Base-by-base conservation (phyloP, 768 basidiomycete genomes). In the Naganishia kalamii region DNA sequence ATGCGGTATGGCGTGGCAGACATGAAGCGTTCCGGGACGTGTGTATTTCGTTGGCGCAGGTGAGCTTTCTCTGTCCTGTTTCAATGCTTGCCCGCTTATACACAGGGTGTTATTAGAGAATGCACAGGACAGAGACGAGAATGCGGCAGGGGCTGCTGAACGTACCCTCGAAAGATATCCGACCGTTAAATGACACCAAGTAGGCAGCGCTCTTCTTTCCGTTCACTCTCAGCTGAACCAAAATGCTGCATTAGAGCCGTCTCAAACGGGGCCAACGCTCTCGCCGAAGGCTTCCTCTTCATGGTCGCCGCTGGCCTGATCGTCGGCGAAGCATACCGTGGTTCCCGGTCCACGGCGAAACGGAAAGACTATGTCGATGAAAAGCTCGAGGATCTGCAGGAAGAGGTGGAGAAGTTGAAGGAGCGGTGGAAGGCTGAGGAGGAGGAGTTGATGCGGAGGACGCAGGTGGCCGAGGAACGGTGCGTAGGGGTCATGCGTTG, bases 21-120 rank as follows among this genome's bases (percentile, higher is more conserved):
- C 77, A 78, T 62, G 75, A 76, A 37, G 67, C 70, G 13, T 78
- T 78, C 60, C 65, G 71, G 48, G 72, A 72, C 47, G 62, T 78
- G 37, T 78, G 77, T 51, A 78, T 78, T 23, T 71, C 72, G 19
- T 60, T 76, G n/a, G 77, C 77, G 4, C 76, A 77, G 71, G 75
- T 74, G 44, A 67, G 70, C 60, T n/a, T 35, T n/a, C 13, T 21
- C 19, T 54, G 17, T 43, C 48, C 19, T 30, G 19, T 0, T n/a
- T 13, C n/a, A 32, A 17, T 1, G 17, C 17, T 57, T 21, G 19
- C 8, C 27, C 15, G 7, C 43, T 61, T 46, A 43, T 12, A 30
- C n/a, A 43, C 17, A 44, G 5, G 25, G 1, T 33, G 15, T 50
- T 46, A 1, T 3, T 41, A 77, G 76, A 65, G 72, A 8, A 75